Evolutionary conservation across 1,284 basidiomycete genomes (phyloP), one percentile per base, ranked within the genome.

Genomic region (Limonomyces culmigenus): DNA sequence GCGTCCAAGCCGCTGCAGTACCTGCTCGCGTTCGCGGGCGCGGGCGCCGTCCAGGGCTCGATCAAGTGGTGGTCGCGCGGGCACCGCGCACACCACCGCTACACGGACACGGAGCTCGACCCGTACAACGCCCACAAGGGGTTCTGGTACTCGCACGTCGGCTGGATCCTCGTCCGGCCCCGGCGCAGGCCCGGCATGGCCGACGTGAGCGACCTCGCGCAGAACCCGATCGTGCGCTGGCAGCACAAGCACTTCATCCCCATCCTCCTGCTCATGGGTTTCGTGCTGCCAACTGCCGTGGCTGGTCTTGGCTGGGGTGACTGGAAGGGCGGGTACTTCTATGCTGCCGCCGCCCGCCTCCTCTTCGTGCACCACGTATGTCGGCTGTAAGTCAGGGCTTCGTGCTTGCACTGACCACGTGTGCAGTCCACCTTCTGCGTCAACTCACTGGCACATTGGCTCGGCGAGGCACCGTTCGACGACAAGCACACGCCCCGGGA

Each of bases 401-500:
- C 19, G 13, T 13, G 8, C 23, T n/a, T 5, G 31, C 17, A 19
- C 42, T 47, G 10, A 25, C 1, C 2, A 12, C 8, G 18, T n/a
- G n/a, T n/a, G 11, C 43, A 84, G 79, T 91, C 86, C 3, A 93
- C 87, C 0, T 93, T 92, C 65, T 92, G 87, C 53, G 86, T 95
- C 52, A 93, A 92, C 62, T 92, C 88, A 6, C 75, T 93, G 30
- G 88, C 88, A 12, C 88, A 93, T 57, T 93, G 85, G 84, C 73
- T 93, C 43, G 89, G 89, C 38, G 86, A 91, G 43, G 63, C 79
- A 17, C 85, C 87, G 17, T 93, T 89, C 50, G 88, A 93, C 57
- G 87, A 92, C 70, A 92, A 92, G 65, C 85, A 91, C 60, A 83
- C 85, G n/a, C 87, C 87, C 23, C 66, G 75, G 38, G 85, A 91